Conservation (phyloP, 2,329 filamentous ascomycete species). For the Ilyonectria destructans region DNA sequence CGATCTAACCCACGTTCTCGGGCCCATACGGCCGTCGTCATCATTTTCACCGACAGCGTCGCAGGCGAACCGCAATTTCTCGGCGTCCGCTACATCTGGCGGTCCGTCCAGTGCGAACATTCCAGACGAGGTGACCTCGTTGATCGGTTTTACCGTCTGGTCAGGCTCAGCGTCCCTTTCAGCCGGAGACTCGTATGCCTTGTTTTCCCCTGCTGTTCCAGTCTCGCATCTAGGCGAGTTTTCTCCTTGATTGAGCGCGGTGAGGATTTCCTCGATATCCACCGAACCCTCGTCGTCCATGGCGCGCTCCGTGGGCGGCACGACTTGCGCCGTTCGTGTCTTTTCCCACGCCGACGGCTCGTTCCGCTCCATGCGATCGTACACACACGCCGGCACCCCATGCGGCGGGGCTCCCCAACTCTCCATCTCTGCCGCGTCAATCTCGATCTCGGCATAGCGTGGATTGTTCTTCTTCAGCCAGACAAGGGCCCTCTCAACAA, state of each 20-base stretch:
- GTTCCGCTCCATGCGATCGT: conserved; percentile 4
- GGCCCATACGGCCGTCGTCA: not conserved
- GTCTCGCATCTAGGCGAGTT: too few relatives aligned
- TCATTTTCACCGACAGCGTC: not conserved
- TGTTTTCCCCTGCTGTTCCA: too few relatives aligned
- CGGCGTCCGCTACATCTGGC: not conserved
- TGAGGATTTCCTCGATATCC: not conserved
- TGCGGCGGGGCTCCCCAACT: not conserved
- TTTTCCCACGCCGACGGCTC: conserved; percentile 5
- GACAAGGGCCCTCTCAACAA: not conserved
- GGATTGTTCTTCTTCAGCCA: conserved; percentile 3
- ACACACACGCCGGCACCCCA: not conserved
- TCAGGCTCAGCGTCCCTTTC: not conserved
- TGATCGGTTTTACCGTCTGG: not conserved
- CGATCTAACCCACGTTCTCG: conserved; percentile 8
- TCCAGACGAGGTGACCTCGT: not conserved
- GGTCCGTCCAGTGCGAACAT: conserved; percentile 13
- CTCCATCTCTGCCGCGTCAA: not conserved
- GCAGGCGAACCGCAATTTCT: not conserved
- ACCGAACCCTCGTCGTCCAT: too few relatives aligned
- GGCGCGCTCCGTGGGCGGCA: too few relatives aligned
- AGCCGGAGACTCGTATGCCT: too few relatives aligned
- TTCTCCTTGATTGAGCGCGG: not conserved
- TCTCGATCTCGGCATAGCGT: not conserved
- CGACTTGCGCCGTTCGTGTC: too few relatives aligned